Evolutionary conservation across 202 grass and related monocot genomes (phyloP), one percentile per base, ranked within the genome.

Genomic region (Eragrostis tef): DNA sequence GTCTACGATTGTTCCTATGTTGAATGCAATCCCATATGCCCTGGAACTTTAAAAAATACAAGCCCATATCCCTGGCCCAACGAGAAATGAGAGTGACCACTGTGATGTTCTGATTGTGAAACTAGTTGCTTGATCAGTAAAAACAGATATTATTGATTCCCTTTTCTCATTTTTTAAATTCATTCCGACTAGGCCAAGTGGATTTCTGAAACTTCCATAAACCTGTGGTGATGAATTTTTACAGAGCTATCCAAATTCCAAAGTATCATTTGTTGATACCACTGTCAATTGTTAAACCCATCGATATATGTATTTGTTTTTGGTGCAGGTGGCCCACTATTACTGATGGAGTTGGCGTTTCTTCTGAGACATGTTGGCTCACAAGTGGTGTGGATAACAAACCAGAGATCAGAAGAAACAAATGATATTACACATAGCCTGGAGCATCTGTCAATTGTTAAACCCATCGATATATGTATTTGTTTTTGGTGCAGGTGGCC

Each of bases 341-440:
- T 98, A 46, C 66, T 98, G 65, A 98, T 95, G 95, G 95, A 98
- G 70, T 69, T 95, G n/a, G 92, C 95, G 44, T 93, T 95, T 89
- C 92, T 98, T 74, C 84, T 98, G 68, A 77, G 90, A 79, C 77
- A 77, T 67, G 92, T 87, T 64, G 92, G 74, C 57, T 82, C 85
- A 9, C 83, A 86, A 82, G 95, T 93, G 64, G 87, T 94, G 25
- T 98, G 95, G 95, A 87, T 98, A 80, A 94, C 92, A 42, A 93
- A 94, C 80, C 95, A 92, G 74, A 93, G 80, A 88, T 75, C 64
- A 16, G 88, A 94, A 50, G 95, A 91, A 74, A 82, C 70, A 74
- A 93, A 93, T 83, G 87, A 91, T 78, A 85, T 91, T 73, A 85
- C 88, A 63, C 87, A 88, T 70, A 89, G 88, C n/a, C n/a, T n/a